Evolutionary conservation across 306 rosid species (phyloP), one percentile per base, ranked within the genome.

Genomic region (Lathyrus sativus): DNA sequence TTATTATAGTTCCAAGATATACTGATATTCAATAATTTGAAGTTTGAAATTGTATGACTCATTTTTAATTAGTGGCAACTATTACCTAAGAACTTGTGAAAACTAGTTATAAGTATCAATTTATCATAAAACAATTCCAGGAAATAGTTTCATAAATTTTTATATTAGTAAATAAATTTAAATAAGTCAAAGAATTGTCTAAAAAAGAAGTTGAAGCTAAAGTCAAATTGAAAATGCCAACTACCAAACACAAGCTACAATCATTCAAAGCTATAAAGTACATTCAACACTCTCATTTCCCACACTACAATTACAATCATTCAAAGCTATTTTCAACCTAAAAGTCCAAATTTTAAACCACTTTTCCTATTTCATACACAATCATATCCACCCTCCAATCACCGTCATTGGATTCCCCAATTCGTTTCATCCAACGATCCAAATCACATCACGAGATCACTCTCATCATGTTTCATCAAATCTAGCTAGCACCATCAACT

Each of bases 401-500:
- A 28, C 70, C 28, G 6, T 49, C 71, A 67, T 67, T 1, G 71
- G 71, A 67, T 67, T 49, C 71, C 58, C 11, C 4, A 9, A 3
- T 9, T 7, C 22, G 3, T 49, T 11, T 17, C 18, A 67, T 73
- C 48, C 28, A 17, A 60, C 75, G 61, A 55, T 28, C 70, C 3
- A 6, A 0, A 28, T 9, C 0, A 0, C 11, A 58, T 56, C 85
- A 80, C 82, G 73, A 45, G 29, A 60, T 37, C 13, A 1, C 15
- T 0, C 44, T 31, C 42, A 0, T 5, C 22, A 15, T 46, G 56
- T 31, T 65, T 57, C 57, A 54, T 74, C 84, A 72, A 81, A 71
- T 80, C 82, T 78, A 49, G 28, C 82, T 78, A 49, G 28, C 31
- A 24, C 1, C 33, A 35, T 28, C 9, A 12, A 11, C 8, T 31